Percentiles rank a stretch among this genome's conserved stretches.
Evolutionary conservation across 2,329 filamentous ascomycete genomes (phyloP).

Genomic region (Lasiodiplodia theobromae): DNA sequence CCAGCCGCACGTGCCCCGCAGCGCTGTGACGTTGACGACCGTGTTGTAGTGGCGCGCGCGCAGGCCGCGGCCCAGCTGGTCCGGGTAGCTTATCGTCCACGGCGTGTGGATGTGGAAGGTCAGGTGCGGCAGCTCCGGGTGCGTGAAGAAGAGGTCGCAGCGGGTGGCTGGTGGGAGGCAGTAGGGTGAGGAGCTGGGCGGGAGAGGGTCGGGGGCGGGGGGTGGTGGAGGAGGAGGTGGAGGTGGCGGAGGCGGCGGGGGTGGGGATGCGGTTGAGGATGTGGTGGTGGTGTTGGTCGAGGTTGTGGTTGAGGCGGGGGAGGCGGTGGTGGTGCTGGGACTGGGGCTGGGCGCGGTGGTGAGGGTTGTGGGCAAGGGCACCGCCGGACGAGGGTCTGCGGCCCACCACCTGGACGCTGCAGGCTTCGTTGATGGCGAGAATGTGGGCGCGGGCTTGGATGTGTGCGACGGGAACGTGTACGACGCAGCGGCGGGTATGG

Average conservation of each 20-base stretch:
- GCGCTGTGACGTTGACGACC: neutral
- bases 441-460: no score
- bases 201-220: neutral
- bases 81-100: neutral
- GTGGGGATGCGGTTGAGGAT: neutral
- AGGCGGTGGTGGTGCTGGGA: neutral
- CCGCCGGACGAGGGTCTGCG: neutral
- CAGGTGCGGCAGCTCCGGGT: neutral
- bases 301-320: neutral
- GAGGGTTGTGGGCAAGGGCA: neutral
- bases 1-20: neutral
- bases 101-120: slow-evolving; percentile 8
- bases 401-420: no score
- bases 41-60: neutral
- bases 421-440: no score
- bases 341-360: neutral
- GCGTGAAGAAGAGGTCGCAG: slow-evolving; percentile 11
- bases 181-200: neutral
- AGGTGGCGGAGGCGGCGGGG: neutral
- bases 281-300: neutral
- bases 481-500: no score
- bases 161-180: neutral
- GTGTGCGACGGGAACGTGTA: no score
- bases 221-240: neutral
- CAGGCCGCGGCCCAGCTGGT: neutral